Conservation (phyloP, 495 filamentous ascomycete species). For the Aspergillus asperescens region DNA sequence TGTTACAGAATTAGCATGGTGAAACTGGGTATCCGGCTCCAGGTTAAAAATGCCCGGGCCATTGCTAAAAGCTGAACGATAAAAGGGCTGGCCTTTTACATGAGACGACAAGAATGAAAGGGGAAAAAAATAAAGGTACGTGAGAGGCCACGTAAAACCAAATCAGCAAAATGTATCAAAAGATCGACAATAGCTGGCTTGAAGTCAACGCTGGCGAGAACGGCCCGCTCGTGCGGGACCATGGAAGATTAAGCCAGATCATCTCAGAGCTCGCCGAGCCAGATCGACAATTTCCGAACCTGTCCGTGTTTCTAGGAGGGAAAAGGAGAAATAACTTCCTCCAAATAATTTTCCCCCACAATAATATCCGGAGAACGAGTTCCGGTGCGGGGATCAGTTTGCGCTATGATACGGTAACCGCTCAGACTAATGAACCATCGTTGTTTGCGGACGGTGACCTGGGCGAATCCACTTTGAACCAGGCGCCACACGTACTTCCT, state of each 20-base stretch:
- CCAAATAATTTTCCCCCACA: conserved; percentile 18
- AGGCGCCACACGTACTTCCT: conserved; percentile 6
- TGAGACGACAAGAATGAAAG: too few relatives aligned
- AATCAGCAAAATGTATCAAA: neutral
- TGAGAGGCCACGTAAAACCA: neutral
- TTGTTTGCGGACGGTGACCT: conserved; percentile 19
- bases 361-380: conserved; percentile 21
- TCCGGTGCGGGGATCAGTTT: conserved; percentile 13
- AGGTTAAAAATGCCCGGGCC: neutral
- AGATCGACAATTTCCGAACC: conserved; percentile 12
- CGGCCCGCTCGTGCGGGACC: conserved; percentile 14
- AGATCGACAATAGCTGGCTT: conserved; percentile 12
- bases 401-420: conserved; percentile 14
- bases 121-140: neutral
- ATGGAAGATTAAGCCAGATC: conserved; percentile 12
- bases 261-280: conserved; percentile 14
- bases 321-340: conserved; percentile 15
- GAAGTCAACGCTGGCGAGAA: conserved; percentile 16
- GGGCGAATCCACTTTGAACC: neutral
- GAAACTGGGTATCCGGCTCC: neutral
- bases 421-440: conserved; percentile 5
- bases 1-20: neutral
- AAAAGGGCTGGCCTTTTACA: neutral
- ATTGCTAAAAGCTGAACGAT: neutral
- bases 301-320: conserved; percentile 21